phyloP scores from a whole-genome alignment of 768 basidiomycete genomes.

The Pleurotus pulmonarius region DNA sequence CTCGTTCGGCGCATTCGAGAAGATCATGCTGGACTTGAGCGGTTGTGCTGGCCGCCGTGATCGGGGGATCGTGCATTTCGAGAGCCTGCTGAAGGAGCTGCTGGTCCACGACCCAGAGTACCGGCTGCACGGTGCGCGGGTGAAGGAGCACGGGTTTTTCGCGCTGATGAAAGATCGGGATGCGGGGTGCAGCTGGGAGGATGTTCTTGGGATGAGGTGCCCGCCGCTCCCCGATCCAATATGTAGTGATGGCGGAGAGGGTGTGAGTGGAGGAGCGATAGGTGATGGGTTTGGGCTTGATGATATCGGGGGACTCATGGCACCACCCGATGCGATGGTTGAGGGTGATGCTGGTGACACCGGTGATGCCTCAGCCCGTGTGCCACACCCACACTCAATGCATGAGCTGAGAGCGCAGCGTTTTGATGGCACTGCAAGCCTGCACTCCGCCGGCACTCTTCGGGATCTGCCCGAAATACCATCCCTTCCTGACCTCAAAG shows the following conservation, averaged over 20 bases:
- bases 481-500: background rate
- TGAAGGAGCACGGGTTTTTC: conserved; percentile 26
- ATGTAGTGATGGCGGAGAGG: conserved; percentile 11
- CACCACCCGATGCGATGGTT: background rate
- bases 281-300: background rate
- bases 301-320: background rate
- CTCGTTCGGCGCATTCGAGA: conserved; percentile 19
- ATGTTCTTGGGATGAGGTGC: conserved; percentile 24
- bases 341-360: background rate
- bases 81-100: conserved; percentile 18
- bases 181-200: conserved; percentile 22
- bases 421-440: background rate
- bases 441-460: background rate
- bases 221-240: conserved; percentile 24
- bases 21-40: conserved; percentile 5
- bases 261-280: background rate
- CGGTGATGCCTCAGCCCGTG: background rate
- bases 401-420: too few species aligned
- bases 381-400: too few species aligned
- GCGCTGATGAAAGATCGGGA: conserved; percentile 13
- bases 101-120: conserved; percentile 20
- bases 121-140: conserved; percentile 22
- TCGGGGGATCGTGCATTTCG: conserved; percentile 15
- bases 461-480: too few species aligned
- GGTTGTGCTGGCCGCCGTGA: conserved; percentile 3